Evolutionary conservation across 148 eudicot genomes (phyloP), one percentile per base, ranked within the genome.

Genomic region (Rhododendron simsii): DNA sequence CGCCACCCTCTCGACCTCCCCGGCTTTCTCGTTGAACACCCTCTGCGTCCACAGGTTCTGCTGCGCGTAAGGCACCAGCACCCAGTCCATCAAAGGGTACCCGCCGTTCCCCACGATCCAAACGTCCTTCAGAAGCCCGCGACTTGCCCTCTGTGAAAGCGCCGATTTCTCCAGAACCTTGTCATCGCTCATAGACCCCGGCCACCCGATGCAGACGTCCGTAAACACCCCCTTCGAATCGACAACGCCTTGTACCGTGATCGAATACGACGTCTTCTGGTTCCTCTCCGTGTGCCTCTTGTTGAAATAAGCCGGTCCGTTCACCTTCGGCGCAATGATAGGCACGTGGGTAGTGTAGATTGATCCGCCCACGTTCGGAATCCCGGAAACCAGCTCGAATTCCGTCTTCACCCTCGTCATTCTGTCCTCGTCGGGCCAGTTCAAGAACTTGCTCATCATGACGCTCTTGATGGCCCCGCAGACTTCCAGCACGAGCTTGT

Each of bases 321-420:
- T 90, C 0, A 84, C 87, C 51, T 95, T 94, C 0, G 98, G 98
- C 0, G 96, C 98, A 5, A 95, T 94, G 26, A 95, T 94, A 0
- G 98, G 94, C 15, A 95, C 83, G 79, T 95, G 98, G 1, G 98
- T 95, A 0, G 95, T 95, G 91, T 94, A 95, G 74, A 95, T 90
- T 7, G 95, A 85, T 3, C 98, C 98, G 5, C 89, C 92, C 0
- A 95, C 90, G n/a, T 92, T 89, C 0, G 93, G 94, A 2, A 95
- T 93, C 2, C 98, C 96, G 0, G 94, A 93, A 1, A 88, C 26
- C 3, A 78, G 5, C 47, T 91, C 90, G 61, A 92, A 95, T 9
- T 86, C 91, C 0, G 33, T 10, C 26, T 93, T 93, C 1, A 89
- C 85, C 11, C 67, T 74, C 0, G 3, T 28, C 87, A 92, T 14